Percentiles rank a stretch among this genome's conserved stretches.
phyloP scores from a whole-genome alignment of 768 basidiomycete genomes.

The Suillus occidentalis region DNA sequence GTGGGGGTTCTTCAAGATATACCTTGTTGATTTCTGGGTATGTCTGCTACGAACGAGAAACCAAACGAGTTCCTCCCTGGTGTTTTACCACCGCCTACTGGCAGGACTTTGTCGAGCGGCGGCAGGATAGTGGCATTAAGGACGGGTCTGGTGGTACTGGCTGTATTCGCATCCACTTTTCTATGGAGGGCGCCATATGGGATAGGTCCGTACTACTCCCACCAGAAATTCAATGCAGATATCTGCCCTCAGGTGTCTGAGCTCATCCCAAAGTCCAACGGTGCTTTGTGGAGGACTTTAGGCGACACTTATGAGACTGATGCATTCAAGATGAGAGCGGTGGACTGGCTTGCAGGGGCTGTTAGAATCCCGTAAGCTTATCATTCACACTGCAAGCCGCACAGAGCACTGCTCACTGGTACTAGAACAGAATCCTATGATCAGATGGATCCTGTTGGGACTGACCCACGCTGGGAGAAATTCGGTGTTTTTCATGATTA shows the following conservation, averaged over 20 bases:
- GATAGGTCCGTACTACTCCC: not conserved
- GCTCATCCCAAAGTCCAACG: slow-evolving; percentile 36
- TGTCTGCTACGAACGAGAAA: slow-evolving; percentile 18
- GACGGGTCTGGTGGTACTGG: slow-evolving; percentile 16
- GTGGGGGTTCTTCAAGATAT: not conserved
- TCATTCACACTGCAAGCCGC: not conserved
- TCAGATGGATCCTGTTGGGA: slow-evolving; percentile 45
- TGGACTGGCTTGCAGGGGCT: slow-evolving; percentile 40
- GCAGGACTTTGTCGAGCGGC: slow-evolving; percentile 12
- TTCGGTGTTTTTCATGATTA: slow-evolving; percentile 58
- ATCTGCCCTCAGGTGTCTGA: slow-evolving; percentile 37
- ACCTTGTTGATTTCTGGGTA: slow-evolving; percentile 5
- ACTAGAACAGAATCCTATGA: slow-evolving; percentile 54
- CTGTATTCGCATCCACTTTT: slow-evolving; percentile 17
- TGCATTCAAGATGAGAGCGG: slow-evolving; percentile 34
- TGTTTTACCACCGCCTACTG: not conserved
- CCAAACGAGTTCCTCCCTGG: slow-evolving; percentile 15
- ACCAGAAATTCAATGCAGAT: slow-evolving; percentile 6
- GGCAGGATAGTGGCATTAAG: slow-evolving; percentile 4
- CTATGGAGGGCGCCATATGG: slow-evolving; percentile 11
- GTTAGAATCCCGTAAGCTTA: slow-evolving; percentile 42
- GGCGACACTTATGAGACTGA: slow-evolving; percentile 32
- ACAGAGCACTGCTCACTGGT: slow-evolving; percentile 7
- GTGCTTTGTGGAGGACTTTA: slow-evolving; percentile 33
- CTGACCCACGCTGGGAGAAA: slow-evolving; percentile 54